Conservation (phyloP, 176 grass and related monocot species). For the Avena insularis region DNA sequence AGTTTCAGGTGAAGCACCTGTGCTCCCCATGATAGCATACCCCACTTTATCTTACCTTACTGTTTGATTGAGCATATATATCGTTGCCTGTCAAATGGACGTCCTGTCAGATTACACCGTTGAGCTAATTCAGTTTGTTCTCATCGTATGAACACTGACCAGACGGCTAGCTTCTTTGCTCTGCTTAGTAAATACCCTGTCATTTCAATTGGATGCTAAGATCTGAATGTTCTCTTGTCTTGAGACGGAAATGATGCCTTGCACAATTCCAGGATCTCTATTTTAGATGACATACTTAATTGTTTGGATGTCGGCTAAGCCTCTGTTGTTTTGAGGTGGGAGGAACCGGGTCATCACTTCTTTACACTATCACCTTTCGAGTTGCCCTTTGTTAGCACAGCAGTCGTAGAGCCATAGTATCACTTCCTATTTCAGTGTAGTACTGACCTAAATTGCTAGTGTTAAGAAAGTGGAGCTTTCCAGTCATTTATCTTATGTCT, state of each 20-base stretch:
- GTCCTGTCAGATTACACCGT: background rate
- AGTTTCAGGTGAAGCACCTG: constrained; percentile 69
- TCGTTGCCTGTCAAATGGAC: background rate
- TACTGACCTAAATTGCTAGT: background rate
- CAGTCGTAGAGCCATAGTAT: background rate
- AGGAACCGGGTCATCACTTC: background rate
- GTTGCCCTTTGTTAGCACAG: background rate
- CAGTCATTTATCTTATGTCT: background rate
- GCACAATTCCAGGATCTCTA: background rate
- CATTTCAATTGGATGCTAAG: constrained; percentile 13
- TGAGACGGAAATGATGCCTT: background rate
- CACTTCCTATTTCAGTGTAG: background rate
- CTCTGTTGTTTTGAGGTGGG: constrained; percentile 3
- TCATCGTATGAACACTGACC: background rate
- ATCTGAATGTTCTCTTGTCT: background rate
- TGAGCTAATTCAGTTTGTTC: constrained; percentile 5
- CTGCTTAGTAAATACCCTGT: constrained; percentile 15
- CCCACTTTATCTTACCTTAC: background rate
- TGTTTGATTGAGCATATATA: background rate
- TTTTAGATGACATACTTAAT: constrained; percentile 29
- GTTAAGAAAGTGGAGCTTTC: background rate
- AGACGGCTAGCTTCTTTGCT: constrained; percentile 8
- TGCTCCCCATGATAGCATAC: constrained; percentile 4
- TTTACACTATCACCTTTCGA: background rate
- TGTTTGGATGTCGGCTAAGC: background rate